These are phyloP conservation scores for Aegle marmelos DNA, from an alignment of 345 rosid genomes.

Conservation along the genomic window DNA sequence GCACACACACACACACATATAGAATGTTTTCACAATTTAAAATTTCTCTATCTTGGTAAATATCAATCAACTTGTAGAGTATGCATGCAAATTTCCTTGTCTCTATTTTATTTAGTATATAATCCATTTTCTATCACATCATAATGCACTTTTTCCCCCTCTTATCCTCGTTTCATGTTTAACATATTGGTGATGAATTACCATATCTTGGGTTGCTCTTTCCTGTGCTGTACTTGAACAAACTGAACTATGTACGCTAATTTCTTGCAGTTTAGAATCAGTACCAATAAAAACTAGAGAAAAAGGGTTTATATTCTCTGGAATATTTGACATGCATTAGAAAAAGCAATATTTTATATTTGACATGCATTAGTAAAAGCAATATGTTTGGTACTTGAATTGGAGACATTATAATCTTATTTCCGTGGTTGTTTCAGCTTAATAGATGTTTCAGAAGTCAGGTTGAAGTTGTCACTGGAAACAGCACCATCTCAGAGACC, in stretches of 20 bases:
- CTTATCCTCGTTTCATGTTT: background rate
- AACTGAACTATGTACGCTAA: background rate
- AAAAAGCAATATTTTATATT: background rate
- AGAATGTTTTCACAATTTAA: background rate
- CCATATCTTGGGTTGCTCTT: background rate
- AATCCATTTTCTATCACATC: background rate
- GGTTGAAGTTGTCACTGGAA: constrained; percentile 84
- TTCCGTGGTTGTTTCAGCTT: constrained; percentile 52
- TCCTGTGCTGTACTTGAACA: background rate
- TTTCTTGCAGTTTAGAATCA: background rate
- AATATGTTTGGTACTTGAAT: background rate
- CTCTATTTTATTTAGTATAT: background rate
- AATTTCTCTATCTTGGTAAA: background rate
- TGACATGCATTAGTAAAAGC: background rate
- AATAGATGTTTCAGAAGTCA: constrained; percentile 90
- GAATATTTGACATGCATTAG: background rate
- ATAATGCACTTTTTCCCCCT: background rate
- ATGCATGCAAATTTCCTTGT: background rate
- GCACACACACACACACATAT: no score
- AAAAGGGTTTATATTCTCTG: constrained; percentile 8
- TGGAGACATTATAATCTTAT: background rate
- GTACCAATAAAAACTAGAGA: background rate
- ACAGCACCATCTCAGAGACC: constrained; percentile 95
- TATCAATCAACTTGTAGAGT: background rate
- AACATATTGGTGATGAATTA: background rate